Evolutionary conservation across 2,329 filamentous ascomycete genomes (phyloP).

Genomic region (Cryphonectria naterciae): DNA sequence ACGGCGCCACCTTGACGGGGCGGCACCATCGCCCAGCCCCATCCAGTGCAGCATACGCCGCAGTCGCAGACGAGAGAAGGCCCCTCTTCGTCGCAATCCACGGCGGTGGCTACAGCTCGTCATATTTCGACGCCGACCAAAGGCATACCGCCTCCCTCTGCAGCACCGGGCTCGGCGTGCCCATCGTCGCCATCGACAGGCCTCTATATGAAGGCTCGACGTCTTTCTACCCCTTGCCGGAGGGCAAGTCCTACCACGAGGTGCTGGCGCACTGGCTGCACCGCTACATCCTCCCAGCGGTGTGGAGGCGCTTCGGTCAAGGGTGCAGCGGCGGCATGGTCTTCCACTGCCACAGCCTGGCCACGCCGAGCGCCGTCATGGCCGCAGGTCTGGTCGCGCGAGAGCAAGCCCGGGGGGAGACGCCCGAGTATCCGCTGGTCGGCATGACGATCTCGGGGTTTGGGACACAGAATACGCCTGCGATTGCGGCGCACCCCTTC

Average conservation of each 20-base stretch:
- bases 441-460: conserved; percentile 33
- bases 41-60: background rate
- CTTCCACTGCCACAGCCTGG: conserved; percentile 33
- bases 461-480: conserved; percentile 20
- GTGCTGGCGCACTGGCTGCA: conserved; percentile 19
- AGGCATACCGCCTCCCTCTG: conserved; percentile 23
- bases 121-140: conserved; percentile 32
- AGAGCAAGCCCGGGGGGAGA: background rate
- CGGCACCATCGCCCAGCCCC: conserved; percentile 8
- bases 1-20: conserved; percentile 21
- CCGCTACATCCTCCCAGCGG: conserved; percentile 23
- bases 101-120: conserved; percentile 31
- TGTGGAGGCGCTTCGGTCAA: conserved; percentile 32
- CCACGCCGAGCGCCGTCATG: conserved; percentile 29
- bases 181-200: conserved; percentile 33
- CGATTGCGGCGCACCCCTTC: background rate
- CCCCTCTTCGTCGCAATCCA: conserved; percentile 32
- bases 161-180: conserved; percentile 30
- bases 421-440: conserved; percentile 30
- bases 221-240: conserved; percentile 22
- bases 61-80: conserved; percentile 4
- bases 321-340: conserved; percentile 31
- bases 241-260: conserved; percentile 23
- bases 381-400: conserved; percentile 27
- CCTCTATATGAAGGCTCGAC: conserved; percentile 31